A percentile compares a stretch with the other conserved stretches of the same genome.
phyloP scores from a whole-genome alignment of 257 asterid genomes.

The Solanum gandarillasii region DNA sequence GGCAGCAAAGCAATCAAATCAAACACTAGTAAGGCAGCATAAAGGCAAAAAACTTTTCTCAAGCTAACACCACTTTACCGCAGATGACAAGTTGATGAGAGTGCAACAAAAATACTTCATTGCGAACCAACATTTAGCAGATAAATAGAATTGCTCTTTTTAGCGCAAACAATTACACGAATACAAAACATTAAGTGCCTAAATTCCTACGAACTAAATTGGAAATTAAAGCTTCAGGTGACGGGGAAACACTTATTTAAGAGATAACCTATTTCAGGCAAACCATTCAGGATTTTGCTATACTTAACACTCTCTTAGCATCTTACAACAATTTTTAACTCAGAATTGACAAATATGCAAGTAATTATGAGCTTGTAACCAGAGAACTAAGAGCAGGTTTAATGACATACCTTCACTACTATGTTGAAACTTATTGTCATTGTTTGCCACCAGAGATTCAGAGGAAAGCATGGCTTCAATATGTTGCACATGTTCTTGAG shows the following conservation, averaged over 20 bases:
- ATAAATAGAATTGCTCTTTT: not conserved
- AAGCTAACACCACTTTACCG: not conserved
- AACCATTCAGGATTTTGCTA: not conserved
- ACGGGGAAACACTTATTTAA: not conserved
- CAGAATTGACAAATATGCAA: not conserved
- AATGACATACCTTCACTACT: constrained; percentile 7
- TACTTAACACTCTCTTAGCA: not conserved
- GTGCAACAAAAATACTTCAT: not conserved
- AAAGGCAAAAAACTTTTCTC: not conserved
- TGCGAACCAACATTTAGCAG: not conserved
- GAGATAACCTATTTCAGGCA: not conserved
- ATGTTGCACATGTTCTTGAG: constrained; percentile 29
- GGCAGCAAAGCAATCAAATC: not conserved
- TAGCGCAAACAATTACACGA: not conserved
- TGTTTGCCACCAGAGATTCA: constrained; percentile 17
- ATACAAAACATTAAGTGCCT: not conserved
- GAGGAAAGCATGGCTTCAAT: constrained; percentile 15
- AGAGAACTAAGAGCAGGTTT: not conserved
- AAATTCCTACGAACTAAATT: not conserved
- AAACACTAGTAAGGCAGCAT: not conserved
- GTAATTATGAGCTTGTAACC: not conserved
- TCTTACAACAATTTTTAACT: not conserved
- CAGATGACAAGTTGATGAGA: not conserved
- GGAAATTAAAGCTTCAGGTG: not conserved
- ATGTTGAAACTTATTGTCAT: constrained; percentile 9